A percentile compares a stretch with the other conserved stretches of the same genome.
These are phyloP conservation scores for Pseudogymnoascus sp. DNA, from an alignment of 2,329 filamentous ascomycete genomes.

Conservation along the genomic window DNA sequence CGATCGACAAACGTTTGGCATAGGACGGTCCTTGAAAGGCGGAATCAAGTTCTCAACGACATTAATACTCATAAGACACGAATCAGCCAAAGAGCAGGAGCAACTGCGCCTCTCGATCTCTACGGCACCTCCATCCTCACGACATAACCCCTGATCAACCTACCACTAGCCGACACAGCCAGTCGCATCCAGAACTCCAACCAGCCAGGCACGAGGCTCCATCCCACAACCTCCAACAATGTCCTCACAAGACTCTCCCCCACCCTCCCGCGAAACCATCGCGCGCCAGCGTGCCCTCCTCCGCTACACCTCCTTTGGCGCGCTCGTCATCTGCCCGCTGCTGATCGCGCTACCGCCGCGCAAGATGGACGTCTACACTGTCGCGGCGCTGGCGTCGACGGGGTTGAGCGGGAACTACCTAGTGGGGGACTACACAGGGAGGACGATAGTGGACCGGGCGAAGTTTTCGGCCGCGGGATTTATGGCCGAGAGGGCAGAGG, in stretches of 20 bases:
- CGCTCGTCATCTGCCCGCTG: constrained; percentile 43
- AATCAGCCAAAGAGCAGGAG: not conserved
- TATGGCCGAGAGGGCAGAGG: constrained; percentile 15
- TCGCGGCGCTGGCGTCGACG: constrained; percentile 38
- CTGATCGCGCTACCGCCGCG: constrained; percentile 49
- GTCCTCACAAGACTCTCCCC: not conserved
- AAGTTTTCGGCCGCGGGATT: constrained; percentile 12
- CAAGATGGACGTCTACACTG: constrained; percentile 53
- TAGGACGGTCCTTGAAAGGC: not conserved
- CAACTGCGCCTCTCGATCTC: not conserved
- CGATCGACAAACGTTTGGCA: not conserved
- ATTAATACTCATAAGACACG: not conserved
- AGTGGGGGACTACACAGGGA: constrained; percentile 24
- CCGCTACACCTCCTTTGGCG: constrained; percentile 32
- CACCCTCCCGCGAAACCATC: not conserved
- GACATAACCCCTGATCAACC: not conserved
- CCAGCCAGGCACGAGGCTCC: not conserved
- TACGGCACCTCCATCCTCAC: not conserved
- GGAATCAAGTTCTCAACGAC: not conserved
- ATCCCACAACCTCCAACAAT: not conserved
- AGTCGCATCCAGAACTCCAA: not conserved
- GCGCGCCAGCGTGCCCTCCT: constrained; percentile 12
- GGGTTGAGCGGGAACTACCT: constrained; percentile 26
- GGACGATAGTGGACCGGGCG: constrained; percentile 21
- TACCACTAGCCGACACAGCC: not conserved